Conservation (phyloP, 352 stramenopile genomes). For the Pythium biforme region DNA sequence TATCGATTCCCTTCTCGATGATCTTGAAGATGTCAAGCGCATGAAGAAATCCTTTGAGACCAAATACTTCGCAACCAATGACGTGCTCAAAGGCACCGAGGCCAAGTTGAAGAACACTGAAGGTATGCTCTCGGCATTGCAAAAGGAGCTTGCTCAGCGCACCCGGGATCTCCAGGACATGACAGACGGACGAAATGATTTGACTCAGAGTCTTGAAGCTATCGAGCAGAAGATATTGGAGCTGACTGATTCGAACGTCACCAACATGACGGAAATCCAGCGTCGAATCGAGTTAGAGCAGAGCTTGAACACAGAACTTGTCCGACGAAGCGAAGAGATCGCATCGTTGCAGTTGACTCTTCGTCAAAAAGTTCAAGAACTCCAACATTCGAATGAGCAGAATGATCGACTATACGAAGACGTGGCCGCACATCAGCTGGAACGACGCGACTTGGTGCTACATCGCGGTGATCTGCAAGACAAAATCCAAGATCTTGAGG, state of each 20-base stretch:
- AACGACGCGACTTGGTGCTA: not conserved
- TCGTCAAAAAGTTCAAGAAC: constrained; percentile 5
- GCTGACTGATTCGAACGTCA: not conserved
- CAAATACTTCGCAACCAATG: constrained; percentile 59
- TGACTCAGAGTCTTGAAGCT: not conserved
- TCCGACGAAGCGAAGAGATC: not conserved
- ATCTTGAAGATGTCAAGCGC: constrained; percentile 51
- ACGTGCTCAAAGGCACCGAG: constrained; percentile 32
- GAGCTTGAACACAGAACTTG: not conserved
- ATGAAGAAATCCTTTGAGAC: constrained; percentile 73
- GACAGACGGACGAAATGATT: constrained; percentile 6
- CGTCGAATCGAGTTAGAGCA: not conserved
- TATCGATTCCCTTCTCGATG: constrained; percentile 55
- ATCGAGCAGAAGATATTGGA: constrained; percentile 1
- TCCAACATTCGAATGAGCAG: constrained; percentile 11
- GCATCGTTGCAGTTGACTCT: constrained; percentile 5
- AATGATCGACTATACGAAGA: constrained; percentile 20
- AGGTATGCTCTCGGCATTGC: constrained; percentile 7
- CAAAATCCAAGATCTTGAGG: not conserved
- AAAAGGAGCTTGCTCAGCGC: constrained; percentile 7
- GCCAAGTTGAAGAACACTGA: constrained; percentile 6
- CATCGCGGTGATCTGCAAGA: not conserved
- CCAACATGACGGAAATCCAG: constrained; percentile 1
- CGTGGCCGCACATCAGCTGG: constrained; percentile 2
- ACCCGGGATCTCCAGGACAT: constrained; percentile 19